A percentile compares a stretch with the other conserved stretches of the same genome.
phyloP scores from a whole-genome alignment of 2,329 filamentous ascomycete genomes.

The Aureobasidium melanogenum region DNA sequence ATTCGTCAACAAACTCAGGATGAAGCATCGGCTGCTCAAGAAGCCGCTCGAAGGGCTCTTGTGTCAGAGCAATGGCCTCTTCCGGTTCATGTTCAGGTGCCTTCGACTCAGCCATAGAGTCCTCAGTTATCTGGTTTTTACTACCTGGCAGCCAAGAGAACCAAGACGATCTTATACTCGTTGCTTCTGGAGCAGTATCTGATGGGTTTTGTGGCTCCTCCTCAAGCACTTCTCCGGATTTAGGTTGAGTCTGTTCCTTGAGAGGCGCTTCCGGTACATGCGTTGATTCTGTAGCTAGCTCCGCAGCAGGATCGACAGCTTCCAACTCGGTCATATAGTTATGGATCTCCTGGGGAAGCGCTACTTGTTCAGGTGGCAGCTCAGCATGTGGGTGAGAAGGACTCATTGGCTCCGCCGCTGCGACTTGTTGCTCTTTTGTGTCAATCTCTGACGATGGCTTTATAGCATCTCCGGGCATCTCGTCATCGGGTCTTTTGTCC shows the following conservation, averaged over 20 bases:
- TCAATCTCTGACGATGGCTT: background rate
- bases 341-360: background rate
- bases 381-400: background rate
- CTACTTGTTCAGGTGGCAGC: background rate
- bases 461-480: background rate
- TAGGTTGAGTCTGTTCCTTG: background rate
- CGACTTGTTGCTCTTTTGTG: background rate
- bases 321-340: background rate
- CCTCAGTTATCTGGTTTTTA: background rate
- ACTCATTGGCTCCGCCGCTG: background rate
- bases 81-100: background rate
- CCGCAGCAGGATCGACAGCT: background rate
- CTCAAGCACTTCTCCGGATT: background rate
- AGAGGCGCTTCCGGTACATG: background rate
- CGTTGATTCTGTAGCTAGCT: background rate
- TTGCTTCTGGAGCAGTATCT: background rate
- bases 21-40: background rate
- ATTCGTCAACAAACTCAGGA: background rate
- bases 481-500: too few relatives aligned
- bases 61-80: background rate
- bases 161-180: background rate
- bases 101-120: background rate
- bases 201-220: background rate
- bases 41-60: background rate
- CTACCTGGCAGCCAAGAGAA: constrained; percentile 8